Base-by-base conservation (phyloP, 441 rosid species). In the Omphalea diandra region DNA sequence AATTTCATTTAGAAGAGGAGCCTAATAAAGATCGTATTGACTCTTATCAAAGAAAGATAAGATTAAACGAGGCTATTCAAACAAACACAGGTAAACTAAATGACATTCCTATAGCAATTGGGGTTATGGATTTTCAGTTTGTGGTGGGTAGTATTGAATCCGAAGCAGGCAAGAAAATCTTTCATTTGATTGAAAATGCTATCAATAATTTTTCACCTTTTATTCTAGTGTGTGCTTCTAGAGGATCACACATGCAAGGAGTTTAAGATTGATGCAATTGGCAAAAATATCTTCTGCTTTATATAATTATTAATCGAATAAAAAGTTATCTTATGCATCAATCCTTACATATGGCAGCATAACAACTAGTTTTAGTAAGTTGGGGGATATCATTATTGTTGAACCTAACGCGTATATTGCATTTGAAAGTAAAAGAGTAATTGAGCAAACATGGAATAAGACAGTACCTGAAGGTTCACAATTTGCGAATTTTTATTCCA, bases 11-110 rank as follows among this genome's bases (percentile, higher is more conserved):
- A 4, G 22, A 68, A 40, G 54, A 69, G 59, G 53, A 56, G 57
- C 46, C 53, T 69, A 44, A 75, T 55, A 62, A 74, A 68, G 63
- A 59, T 66, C 22, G 1, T 67, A 65, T 73, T 56, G 57, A 43
- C 56, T 67, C 77, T 41, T 36, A 61, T 64, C n/a, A 36, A 63
- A 65, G 4, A 11, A 52, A 73, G 38, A 8, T 27, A 1, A 29
- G 10, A 63, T 32, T 35, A 33, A 35, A 24, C 0, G 17, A 41
- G 47, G 43, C 44, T 24, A n/a, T 29, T 67, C 22, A 2, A 2
- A 50, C 55, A 50, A 27, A 14, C 12, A 50, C 12, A 50, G 12
- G 5, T 50, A 26, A 50, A 50, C 55, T 50, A 50, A 20, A 50
- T 9, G 24, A 12, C 8, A 22, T 22, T 20, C 8, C 7, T 22